These are phyloP conservation scores for Saccharum spontaneum DNA, from an alignment of 176 grass and related monocot species.

Conservation along the genomic window DNA sequence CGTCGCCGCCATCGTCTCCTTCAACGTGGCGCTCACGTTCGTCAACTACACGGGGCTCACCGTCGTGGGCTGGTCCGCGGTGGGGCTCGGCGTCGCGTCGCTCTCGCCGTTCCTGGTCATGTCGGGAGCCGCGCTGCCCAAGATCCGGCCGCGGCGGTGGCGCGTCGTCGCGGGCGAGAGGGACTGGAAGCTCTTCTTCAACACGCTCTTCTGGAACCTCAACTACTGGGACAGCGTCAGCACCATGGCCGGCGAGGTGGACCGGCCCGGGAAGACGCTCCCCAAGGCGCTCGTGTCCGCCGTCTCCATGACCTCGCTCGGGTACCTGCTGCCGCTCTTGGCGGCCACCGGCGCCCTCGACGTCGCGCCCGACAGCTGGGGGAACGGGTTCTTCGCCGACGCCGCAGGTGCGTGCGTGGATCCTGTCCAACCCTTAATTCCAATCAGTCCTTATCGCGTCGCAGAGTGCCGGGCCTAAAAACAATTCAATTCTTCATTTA, in stretches of 20 bases:
- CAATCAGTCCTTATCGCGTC: no score
- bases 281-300: conserved; percentile 60
- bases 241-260: conserved; percentile 87
- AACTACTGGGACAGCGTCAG: conserved; percentile 89
- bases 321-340: conserved; percentile 78
- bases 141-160: conserved; percentile 54
- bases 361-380: conserved; percentile 54
- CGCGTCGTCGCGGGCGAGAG: conserved; percentile 24
- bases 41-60: conserved; percentile 70
- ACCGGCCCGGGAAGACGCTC: conserved; percentile 61
- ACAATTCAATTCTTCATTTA: no score
- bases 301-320: conserved; percentile 60
- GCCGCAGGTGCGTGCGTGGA: conserved; percentile 53
- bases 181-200: conserved; percentile 82
- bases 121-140: conserved; percentile 58
- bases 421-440: neutral
- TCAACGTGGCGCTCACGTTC: conserved; percentile 55
- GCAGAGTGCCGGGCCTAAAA: no score
- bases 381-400: conserved; percentile 70
- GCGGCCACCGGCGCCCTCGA: conserved; percentile 66
- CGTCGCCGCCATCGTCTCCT: conserved; percentile 43
- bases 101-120: conserved; percentile 71
- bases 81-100: conserved; percentile 54
- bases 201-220: conserved; percentile 90
- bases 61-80: conserved; percentile 71